Base-by-base conservation (phyloP, 805 yeast genomes). In the Saccharomyces paradoxus region DNA sequence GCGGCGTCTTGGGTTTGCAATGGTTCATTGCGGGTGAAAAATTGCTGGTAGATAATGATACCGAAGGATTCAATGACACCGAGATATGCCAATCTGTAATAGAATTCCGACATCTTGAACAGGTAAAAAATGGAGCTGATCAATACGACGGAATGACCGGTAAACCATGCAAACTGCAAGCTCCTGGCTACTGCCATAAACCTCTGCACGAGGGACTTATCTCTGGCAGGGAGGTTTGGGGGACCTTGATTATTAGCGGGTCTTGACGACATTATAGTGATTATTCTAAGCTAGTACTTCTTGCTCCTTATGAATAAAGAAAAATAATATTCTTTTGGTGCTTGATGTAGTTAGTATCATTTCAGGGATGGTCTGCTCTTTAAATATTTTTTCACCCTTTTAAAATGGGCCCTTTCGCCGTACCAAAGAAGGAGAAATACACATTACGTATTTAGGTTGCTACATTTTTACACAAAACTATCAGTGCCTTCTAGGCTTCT, bases 151-250 rank as follows among this genome's bases (percentile, higher is more conserved):
- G 73, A 68, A 60, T 83, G 87, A 49, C 86, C 85, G 12, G 67
- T 63, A 68, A 87, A 87, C 96, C 96, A 90, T 4, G 81, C 83
- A 61, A 87, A 86, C 70, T 88, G 91, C 54, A 80, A 68, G 14
- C 83, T 76, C 69, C 78, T 64, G 27, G 69, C 57, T 31, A 67
- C 53, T 29, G 55, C 53, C n/a, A 60, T 32, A 4, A 65, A 51
- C 31, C 54, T 63, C 6, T 55, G 32, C 22, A 37, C 22, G 37
- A 14, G 47, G 21, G 4, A 37, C 44, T 37, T 17, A 17, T 37
- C 44, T 37, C 24, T 37, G 24, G 46, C 12, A 49, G 44, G 30
- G 26, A 21, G 21, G 46, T 26, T 4, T 31, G 17, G 17, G 50
- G 47, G n/a, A 31, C 46, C 30, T 48, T 22, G 28, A 26, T 46